Evolutionary conservation across 1,139 yeast species (phyloP), one percentile per base, ranked within the genome.

Genomic region (Magnusiomyces paraingens): DNA sequence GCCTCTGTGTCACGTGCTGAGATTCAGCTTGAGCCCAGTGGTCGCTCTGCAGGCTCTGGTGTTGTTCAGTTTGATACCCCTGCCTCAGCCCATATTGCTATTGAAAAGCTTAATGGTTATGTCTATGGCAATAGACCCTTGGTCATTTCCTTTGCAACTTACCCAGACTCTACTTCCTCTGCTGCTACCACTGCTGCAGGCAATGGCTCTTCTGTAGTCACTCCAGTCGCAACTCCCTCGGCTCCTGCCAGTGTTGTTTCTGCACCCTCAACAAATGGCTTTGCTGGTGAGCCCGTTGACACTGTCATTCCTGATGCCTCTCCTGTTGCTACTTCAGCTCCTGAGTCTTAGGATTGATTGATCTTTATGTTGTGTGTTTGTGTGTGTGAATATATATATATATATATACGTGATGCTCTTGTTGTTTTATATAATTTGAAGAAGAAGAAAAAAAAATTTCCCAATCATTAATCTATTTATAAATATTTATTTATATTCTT

Each of bases 71-170:
- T 87, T 64, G 86, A 81, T 59, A 75, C 78, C 56, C 79, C 76
- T 45, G 89, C 81, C 41, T 75, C 81, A 56, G 95, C 98, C 1
- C 86, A 82, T 52, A 73, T 77, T 55, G 93, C 96, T 52, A 82
- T 91, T 59, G 75, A 75, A 54, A 86, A 84, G 70, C 78, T 91
- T 66, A 77, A 87, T 67, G 82, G 82, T 55, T 90, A 91, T 70
- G 82, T 79, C 61, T 91, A 91, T 65, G 98, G 97, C 62, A 90
- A 87, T 48, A 82, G 95, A 64, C 81, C 79, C 58, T 72, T 90
- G 63, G 73, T 69, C 49, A 79, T 90, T 49, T 73, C 89, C 1
- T 90, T 77, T 69, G 95, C 68, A 15, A 58, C 63, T 38, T 64
- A 64, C 53, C 56, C 40, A n/a, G 36, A 22, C 11, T 26, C 15